Percentiles rank a stretch among this genome's conserved stretches.
Evolutionary conservation across 176 grass and related monocot genomes (phyloP).

Genomic region (Poa annua): DNA sequence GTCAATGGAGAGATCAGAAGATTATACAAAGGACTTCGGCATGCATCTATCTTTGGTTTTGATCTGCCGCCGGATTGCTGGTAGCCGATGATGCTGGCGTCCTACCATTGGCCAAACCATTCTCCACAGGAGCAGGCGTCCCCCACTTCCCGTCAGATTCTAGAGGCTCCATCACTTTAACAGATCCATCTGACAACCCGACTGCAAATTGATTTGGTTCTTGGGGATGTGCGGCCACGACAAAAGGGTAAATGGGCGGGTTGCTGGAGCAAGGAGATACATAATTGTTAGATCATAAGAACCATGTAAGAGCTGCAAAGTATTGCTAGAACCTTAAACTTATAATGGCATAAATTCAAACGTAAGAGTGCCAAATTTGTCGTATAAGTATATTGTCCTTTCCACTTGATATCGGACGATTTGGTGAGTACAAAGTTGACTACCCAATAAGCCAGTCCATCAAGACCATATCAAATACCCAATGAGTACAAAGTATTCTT

Average conservation of each 20-base stretch:
- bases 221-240: conserved; percentile 72
- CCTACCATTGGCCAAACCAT: conserved; percentile 69
- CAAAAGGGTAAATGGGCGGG: conserved; percentile 58
- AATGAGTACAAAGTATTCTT: no score
- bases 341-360: background rate
- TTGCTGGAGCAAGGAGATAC: conserved; percentile 66
- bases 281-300: conserved; percentile 25
- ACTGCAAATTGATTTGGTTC: conserved; percentile 95
- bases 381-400: conserved; percentile 12
- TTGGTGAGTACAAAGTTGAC: conserved; percentile 4
- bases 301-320: conserved; percentile 13
- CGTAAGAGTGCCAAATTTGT: background rate
- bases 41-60: conserved; percentile 74
- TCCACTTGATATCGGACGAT: background rate
- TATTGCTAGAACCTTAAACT: conserved; percentile 5
- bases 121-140: conserved; percentile 52
- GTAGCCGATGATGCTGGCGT: conserved; percentile 51
- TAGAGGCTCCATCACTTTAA: conserved; percentile 87
- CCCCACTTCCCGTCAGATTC: conserved; percentile 88
- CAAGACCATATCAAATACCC: background rate
- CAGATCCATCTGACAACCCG: conserved; percentile 76
- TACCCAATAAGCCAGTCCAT: conserved; percentile 21
- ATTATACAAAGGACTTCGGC: conserved; percentile 41
- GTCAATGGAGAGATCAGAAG: conserved; percentile 51
- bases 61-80: conserved; percentile 65